Conservation (phyloP, 441 rosid species). For the Codiaeum variegatum region DNA sequence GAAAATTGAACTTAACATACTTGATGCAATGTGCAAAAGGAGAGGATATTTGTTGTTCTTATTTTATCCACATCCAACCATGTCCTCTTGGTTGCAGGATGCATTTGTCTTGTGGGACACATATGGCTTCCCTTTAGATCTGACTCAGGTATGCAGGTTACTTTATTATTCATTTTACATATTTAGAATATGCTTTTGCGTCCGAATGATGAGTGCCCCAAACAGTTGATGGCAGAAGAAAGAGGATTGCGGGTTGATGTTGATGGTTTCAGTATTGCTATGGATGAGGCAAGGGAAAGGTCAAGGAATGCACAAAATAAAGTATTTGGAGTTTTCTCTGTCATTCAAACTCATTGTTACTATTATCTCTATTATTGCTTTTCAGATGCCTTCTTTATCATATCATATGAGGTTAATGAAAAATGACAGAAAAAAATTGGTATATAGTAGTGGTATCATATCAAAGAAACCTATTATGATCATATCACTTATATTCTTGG, state of each 20-base stretch:
- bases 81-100: conserved; percentile 55
- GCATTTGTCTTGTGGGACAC: conserved; percentile 97
- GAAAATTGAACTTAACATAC: background rate
- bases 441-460: too few species aligned
- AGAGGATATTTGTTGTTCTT: background rate
- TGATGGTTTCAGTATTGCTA: conserved; percentile 71
- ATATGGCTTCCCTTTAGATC: conserved; percentile 92
- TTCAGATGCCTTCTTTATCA: background rate
- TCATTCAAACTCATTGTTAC: background rate
- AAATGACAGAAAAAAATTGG: background rate
- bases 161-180: conserved; percentile 9
- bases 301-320: conserved; percentile 89
- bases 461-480: background rate
- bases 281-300: conserved; percentile 95
- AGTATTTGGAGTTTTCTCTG: conserved; percentile 37
- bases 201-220: conserved; percentile 19
- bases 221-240: conserved; percentile 96
- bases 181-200: conserved; percentile 8
- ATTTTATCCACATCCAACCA: conserved; percentile 12
- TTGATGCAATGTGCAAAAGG: background rate
- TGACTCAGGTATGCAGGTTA: conserved; percentile 67
- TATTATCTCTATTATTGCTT: background rate
- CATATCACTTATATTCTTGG: conserved; percentile 1
- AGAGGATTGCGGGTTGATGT: conserved; percentile 78
- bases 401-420: background rate